Evolutionary conservation across 1,284 basidiomycete genomes (phyloP), one percentile per base, ranked within the genome.

Genomic region (Cryptococcus maquisensis): DNA sequence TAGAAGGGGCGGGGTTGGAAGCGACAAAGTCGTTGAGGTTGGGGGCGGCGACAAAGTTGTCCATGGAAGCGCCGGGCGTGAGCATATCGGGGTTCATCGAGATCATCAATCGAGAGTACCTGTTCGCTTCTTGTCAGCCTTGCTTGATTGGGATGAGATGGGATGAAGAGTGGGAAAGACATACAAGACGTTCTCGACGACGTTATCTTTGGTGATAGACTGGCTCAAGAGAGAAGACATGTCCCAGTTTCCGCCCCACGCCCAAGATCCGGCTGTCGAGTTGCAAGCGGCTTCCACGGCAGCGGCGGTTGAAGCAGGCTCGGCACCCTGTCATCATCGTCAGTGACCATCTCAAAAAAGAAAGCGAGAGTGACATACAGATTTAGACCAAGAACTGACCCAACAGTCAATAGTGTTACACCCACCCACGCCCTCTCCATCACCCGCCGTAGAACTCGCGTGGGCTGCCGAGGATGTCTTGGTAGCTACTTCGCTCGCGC

Each of bases 21-120:
- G 57, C 53, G 21, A 63, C 63, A 53, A 65, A 67, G n/a, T 62
- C 57, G 44, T 61, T 56, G 47, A 67, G 57, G 5, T 64, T 61
- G 15, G 64, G 61, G 5, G 59, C 46, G n/a, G 61, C 59, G 32
- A 40, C 54, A 32, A 40, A 63, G 39, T 60, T 54, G 39, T 48
- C 13, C 47, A 56, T 53, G 13, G 52, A 50, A 7, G 56, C 26
- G 35, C 39, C 49, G 24, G 44, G n/a, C n/a, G 38, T 32, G 12
- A 60, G 40, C 59, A 60, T 60, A 12, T 24, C 36, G 37, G 59
- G 64, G 55, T 66, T 64, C 54, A 50, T 54, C 21, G 64, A 49
- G 26, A 63, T 46, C 62, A 63, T 62, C 46, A 63, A 56, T 26
- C 64, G 64, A 26, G 62, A 54, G 56, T 66, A 66, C 47, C 62